phyloP scores from a whole-genome alignment of 192 early-diverging fungal genomes.

The Coemansia sp. region DNA sequence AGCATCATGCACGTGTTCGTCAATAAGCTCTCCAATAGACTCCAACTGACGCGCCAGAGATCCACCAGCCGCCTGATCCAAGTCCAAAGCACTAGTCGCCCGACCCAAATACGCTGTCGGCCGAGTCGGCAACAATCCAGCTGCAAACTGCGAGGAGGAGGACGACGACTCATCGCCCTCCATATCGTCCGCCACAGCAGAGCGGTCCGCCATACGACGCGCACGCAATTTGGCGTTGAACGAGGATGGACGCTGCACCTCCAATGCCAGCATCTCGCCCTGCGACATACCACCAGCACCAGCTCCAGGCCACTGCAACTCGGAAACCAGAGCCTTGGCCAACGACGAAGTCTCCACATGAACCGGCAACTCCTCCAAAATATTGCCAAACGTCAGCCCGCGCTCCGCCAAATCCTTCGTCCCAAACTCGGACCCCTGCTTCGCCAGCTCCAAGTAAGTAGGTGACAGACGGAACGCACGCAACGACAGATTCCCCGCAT shows the following conservation, averaged over 20 bases:
- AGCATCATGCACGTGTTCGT: constrained; percentile 90
- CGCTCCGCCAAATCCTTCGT: constrained; percentile 75
- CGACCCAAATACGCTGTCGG: constrained; percentile 52
- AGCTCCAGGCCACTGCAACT: constrained; percentile 64
- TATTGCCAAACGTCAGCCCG: constrained; percentile 80
- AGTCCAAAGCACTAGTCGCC: constrained; percentile 73
- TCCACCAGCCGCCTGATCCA: constrained; percentile 54
- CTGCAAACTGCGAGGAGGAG: constrained; percentile 32
- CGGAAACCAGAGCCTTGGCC: constrained; percentile 75
- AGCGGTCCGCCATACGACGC: constrained; percentile 61
- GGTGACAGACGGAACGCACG: constrained; percentile 88
- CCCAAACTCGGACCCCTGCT: constrained; percentile 83
- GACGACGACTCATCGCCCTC: constrained; percentile 28
- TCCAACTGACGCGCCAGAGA: constrained; percentile 62
- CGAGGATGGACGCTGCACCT: constrained; percentile 60
- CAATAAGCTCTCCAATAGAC: constrained; percentile 86
- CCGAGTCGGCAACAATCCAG: constrained; percentile 47
- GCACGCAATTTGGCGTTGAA: constrained; percentile 63
- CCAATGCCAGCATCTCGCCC: constrained; percentile 70
- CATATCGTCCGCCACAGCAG: constrained; percentile 63
- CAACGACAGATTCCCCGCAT: constrained; percentile 84
- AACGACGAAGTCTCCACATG: constrained; percentile 84
- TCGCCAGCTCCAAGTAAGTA: constrained; percentile 82
- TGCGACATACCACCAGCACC: too few relatives aligned
- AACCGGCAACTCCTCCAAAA: constrained; percentile 92